Evolutionary conservation across 2,329 filamentous ascomycete genomes (phyloP).

Genomic region (Trichoderma sp.): DNA sequence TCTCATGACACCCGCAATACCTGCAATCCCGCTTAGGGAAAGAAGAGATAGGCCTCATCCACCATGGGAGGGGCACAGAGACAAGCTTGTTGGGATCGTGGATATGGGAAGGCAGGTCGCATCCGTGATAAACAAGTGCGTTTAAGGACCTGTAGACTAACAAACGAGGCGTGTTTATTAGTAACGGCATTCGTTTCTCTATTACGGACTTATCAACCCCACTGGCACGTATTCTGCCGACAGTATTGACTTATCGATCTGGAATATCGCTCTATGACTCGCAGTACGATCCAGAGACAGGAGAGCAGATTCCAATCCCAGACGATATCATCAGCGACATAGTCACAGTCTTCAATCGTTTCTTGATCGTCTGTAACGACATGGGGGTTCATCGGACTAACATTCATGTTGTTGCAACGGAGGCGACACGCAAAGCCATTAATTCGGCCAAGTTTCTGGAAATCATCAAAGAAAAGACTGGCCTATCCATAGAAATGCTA

Average conservation of each 20-base stretch:
- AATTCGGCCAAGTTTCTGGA: constrained; percentile 39
- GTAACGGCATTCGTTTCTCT: constrained; percentile 75
- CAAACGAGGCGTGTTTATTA: constrained; percentile 32
- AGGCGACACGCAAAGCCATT: constrained; percentile 39
- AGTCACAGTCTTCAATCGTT: constrained; percentile 37
- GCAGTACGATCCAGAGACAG: constrained; percentile 40
- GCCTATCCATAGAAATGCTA: constrained; percentile 63
- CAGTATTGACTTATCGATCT: constrained; percentile 40
- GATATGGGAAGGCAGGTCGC: constrained; percentile 43
- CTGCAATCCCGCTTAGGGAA: neutral
- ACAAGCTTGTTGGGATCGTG: constrained; percentile 41
- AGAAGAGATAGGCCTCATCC: constrained; percentile 29
- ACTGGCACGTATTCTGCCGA: constrained; percentile 64
- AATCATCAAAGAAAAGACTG: constrained; percentile 57
- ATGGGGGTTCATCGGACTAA: constrained; percentile 35
- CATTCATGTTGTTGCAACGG: constrained; percentile 41
- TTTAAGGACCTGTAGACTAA: constrained; percentile 4
- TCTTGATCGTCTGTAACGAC: constrained; percentile 38
- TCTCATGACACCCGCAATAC: neutral
- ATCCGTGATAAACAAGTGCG: too few species aligned
- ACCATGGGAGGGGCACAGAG: constrained; percentile 39
- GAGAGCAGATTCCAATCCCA: constrained; percentile 40
- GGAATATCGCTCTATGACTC: constrained; percentile 42
- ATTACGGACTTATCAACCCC: constrained; percentile 52
- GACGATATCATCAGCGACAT: constrained; percentile 37